Percentiles rank a stretch among this genome's conserved stretches.
Conservation (phyloP, 495 filamentous ascomycete genomes). For the Bacidia gigantensis region DNA sequence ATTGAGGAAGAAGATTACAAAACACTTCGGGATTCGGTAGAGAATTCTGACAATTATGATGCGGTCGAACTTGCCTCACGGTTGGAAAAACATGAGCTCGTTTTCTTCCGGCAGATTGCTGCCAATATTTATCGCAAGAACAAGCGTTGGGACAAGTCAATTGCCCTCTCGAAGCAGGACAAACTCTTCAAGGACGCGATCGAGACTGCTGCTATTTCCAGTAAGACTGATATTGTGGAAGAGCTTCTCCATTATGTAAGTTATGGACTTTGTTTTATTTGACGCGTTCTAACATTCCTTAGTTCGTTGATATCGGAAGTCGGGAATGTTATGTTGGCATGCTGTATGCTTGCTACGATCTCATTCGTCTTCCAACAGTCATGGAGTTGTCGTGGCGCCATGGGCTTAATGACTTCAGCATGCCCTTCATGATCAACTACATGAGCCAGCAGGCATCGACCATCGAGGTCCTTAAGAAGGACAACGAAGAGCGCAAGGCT, state of each 20-base stretch:
- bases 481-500: constrained; percentile 93
- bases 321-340: constrained; percentile 98
- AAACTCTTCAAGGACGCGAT: constrained; percentile 99
- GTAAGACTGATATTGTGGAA: constrained; percentile 82
- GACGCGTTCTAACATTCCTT: constrained; percentile 11
- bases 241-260: constrained; percentile 94
- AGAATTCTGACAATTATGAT: constrained; percentile 99
- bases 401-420: constrained; percentile 90
- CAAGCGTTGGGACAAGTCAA: constrained; percentile 99
- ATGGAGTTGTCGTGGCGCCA: constrained; percentile 97
- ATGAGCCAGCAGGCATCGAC: constrained; percentile 79
- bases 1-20: constrained; percentile 99
- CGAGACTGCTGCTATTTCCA: constrained; percentile 92
- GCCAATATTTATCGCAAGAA: constrained; percentile 99
- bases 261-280: constrained; percentile 19
- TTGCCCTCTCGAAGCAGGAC: constrained; percentile 94
- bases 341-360: constrained; percentile 97
- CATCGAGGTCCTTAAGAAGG: constrained; percentile 73
- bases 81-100: constrained; percentile 87
- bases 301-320: constrained; percentile 99
- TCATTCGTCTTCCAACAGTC: constrained; percentile 80
- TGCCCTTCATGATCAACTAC: constrained; percentile 99
- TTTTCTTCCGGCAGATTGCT: constrained; percentile 99
- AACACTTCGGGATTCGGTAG: constrained; percentile 90
- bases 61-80: constrained; percentile 87